Evolutionary conservation across 1,139 yeast genomes (phyloP).

Genomic region (Pichia sp.): DNA sequence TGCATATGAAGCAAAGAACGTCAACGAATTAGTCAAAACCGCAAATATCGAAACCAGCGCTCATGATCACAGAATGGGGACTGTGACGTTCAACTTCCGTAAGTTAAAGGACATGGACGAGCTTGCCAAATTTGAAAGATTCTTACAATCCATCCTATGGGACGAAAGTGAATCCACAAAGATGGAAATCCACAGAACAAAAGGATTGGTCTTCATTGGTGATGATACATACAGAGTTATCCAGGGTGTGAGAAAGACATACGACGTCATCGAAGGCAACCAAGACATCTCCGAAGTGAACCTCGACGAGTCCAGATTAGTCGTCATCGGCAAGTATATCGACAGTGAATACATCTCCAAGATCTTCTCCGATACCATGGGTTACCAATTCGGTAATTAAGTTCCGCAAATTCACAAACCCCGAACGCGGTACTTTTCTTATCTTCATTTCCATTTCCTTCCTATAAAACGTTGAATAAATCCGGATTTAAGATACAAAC

Average conservation of each 20-base stretch:
- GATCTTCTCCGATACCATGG: constrained; percentile 12
- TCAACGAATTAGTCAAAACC: constrained; percentile 18
- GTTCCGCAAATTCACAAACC: too few species aligned
- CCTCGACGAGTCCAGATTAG: constrained; percentile 51
- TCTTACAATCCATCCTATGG: constrained; percentile 72
- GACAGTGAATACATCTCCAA: constrained; percentile 16
- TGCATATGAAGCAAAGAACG: constrained; percentile 56
- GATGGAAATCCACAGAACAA: constrained; percentile 76
- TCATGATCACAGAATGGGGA: constrained; percentile 62
- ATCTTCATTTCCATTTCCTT: too few species aligned
- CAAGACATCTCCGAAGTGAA: constrained; percentile 34
- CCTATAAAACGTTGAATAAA: too few species aligned
- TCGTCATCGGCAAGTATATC: constrained; percentile 77
- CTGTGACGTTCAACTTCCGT: constrained; percentile 57
- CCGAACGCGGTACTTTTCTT: too few species aligned
- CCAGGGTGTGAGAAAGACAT: constrained; percentile 95
- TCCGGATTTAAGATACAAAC: too few species aligned
- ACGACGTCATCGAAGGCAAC: constrained; percentile 67
- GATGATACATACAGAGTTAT: constrained; percentile 53
- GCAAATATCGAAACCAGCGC: constrained; percentile 21
- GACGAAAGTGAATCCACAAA: constrained; percentile 40
- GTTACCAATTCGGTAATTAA: constrained; percentile 3
- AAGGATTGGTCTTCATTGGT: constrained; percentile 61
- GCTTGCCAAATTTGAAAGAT: constrained; percentile 50
- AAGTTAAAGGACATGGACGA: constrained; percentile 35